phyloP scores from a whole-genome alignment of 768 basidiomycete genomes.

The Erythrobasidium yunnanense region DNA sequence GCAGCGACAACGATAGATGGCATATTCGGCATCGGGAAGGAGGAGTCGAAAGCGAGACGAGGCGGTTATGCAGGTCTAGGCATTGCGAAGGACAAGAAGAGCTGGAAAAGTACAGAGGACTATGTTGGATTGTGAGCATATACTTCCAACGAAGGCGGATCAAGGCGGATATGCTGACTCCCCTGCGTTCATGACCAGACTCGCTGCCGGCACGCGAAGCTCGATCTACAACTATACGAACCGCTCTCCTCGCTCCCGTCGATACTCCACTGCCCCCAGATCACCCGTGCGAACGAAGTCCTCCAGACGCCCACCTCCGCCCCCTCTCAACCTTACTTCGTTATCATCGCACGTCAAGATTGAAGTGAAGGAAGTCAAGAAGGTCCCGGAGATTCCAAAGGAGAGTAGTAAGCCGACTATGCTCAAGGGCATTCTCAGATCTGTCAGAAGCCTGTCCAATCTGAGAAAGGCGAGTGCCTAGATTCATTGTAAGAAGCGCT shows the following conservation, averaged over 20 bases:
- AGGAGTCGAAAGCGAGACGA: conserved; percentile 17
- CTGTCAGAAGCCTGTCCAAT: background rate
- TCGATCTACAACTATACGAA: conserved; percentile 4
- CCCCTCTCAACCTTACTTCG: conserved; percentile 8
- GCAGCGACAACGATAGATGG: background rate
- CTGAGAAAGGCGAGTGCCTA: background rate
- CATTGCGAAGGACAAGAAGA: conserved; percentile 11
- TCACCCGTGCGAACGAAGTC: background rate
- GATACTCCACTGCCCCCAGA: background rate
- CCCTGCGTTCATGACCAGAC: background rate
- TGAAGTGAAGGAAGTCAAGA: too few relatives aligned
- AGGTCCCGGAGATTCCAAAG: too few relatives aligned
- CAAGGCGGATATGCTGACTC: background rate
- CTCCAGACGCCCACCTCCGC: background rate
- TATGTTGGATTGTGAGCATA: background rate
- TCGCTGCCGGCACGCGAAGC: background rate
- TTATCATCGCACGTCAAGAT: background rate
- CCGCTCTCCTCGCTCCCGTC: conserved; percentile 4
- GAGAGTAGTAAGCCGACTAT: too few relatives aligned
- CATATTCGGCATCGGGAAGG: conserved; percentile 17
- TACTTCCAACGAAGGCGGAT: background rate
- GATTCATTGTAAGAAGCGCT: too few relatives aligned
- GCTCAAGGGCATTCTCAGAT: background rate
- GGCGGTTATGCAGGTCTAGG: conserved; percentile 22
- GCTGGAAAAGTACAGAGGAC: conserved; percentile 14